A percentile compares a stretch with the other conserved stretches of the same genome.
Evolutionary conservation across 1,284 basidiomycete species (phyloP).

Genomic region (Hemileia vastatrix): DNA sequence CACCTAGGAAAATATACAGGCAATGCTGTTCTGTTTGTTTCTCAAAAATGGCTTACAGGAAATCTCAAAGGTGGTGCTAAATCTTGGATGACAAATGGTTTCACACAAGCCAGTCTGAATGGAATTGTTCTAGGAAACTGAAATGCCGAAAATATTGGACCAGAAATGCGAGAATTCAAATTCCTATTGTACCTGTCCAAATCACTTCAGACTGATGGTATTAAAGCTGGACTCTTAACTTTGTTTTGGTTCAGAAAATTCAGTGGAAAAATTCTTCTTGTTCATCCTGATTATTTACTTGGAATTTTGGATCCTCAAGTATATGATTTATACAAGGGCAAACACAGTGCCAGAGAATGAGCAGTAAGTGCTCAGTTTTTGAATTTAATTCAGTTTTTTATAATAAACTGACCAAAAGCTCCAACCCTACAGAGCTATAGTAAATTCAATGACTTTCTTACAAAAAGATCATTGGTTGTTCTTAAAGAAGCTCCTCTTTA

Average conservation of each 20-base stretch:
- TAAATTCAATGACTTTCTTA: conserved; percentile 55
- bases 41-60: conserved; percentile 87
- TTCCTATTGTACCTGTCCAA: conserved; percentile 96
- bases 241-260: conserved; percentile 97
- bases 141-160: conserved; percentile 81
- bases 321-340: conserved; percentile 65
- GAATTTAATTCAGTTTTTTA: not conserved
- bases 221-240: conserved; percentile 62
- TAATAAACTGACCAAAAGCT: not conserved
- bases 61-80: conserved; percentile 92
- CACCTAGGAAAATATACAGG: conserved; percentile 77
- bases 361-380: conserved; percentile 79
- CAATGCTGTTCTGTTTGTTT: conserved; percentile 91
- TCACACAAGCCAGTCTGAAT: conserved; percentile 72
- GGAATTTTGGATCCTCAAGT: conserved; percentile 64
- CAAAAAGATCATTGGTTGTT: conserved; percentile 56
- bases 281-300: conserved; percentile 85
- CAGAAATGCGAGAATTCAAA: conserved; percentile 77
- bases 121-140: conserved; percentile 95
- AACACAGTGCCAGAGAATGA: conserved; percentile 61
- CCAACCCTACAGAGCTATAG: conserved; percentile 53
- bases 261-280: conserved; percentile 76
- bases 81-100: conserved; percentile 92
- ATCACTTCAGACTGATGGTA: conserved; percentile 82
- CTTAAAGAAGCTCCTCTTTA: conserved; percentile 95